Conservation (phyloP, 306 rosid species). For the Prunus campanulata region DNA sequence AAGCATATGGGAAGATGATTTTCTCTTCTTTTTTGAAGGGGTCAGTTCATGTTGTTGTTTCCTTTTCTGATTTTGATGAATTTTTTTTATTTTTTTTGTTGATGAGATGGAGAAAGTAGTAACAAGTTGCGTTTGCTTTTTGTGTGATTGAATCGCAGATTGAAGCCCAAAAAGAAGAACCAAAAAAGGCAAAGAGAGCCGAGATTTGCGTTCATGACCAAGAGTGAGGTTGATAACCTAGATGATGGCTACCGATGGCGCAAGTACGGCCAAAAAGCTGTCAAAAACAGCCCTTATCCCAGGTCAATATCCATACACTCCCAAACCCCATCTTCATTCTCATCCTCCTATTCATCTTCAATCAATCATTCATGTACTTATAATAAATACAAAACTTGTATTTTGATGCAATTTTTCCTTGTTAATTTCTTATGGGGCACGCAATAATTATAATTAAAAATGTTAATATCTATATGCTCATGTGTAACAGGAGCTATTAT, state of each 20-base stretch:
- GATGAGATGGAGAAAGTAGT: background rate
- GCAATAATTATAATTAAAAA: background rate
- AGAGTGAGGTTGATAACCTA: slow-evolving; percentile 79
- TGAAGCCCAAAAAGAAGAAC: slow-evolving; percentile 76
- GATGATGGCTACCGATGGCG: slow-evolving; percentile 96
- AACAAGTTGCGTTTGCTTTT: background rate
- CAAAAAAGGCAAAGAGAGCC: slow-evolving; percentile 66
- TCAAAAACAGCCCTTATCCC: slow-evolving; percentile 92
- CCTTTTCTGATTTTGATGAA: slow-evolving; percentile 1
- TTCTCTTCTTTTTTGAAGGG: background rate
- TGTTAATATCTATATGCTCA: background rate
- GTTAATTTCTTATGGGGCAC: slow-evolving; percentile 13
- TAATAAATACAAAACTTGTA: background rate
- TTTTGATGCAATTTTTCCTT: background rate
- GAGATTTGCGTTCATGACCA: slow-evolving; percentile 81
- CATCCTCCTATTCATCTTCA: background rate
- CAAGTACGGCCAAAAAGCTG: slow-evolving; percentile 95
- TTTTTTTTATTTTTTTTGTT: too few species aligned
- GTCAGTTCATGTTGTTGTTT: background rate
- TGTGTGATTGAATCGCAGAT: slow-evolving; percentile 29
- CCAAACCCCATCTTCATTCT: background rate
- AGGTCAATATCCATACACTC: slow-evolving; percentile 38
- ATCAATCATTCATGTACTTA: background rate
- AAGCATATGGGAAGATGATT: too few species aligned
- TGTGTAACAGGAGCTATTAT: slow-evolving; percentile 69